Percentiles rank a stretch among this genome's conserved stretches.
Conservation (phyloP, 1,139 yeast species). For the Hansenula sp. region DNA sequence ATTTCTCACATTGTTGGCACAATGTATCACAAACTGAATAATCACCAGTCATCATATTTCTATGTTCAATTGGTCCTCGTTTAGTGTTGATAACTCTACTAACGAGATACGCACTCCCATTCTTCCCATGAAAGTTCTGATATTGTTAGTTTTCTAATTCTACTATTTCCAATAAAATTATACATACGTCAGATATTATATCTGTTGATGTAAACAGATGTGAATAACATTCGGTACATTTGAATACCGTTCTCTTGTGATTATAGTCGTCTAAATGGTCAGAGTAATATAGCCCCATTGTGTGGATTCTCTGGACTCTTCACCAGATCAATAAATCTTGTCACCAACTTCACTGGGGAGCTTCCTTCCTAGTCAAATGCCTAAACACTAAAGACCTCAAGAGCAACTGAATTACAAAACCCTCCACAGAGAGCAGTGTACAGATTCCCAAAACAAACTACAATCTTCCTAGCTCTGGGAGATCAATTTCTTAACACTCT, state of each 20-base stretch:
- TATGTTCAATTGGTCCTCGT: slow-evolving; percentile 27
- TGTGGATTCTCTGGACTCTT: too few species aligned
- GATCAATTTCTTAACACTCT: too few species aligned
- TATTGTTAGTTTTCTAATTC: too few species aligned
- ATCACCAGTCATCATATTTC: slow-evolving; percentile 65
- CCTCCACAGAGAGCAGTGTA: too few species aligned
- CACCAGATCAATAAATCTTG: too few species aligned
- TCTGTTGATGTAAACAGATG: slow-evolving; percentile 18
- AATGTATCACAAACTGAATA: slow-evolving; percentile 59
- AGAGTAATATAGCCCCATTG: slow-evolving; percentile 19
- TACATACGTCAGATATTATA: slow-evolving; percentile 14
- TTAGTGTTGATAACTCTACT: slow-evolving; percentile 32
- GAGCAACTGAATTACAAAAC: too few species aligned
- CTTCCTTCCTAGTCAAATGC: too few species aligned
- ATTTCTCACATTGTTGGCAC: slow-evolving; percentile 61
- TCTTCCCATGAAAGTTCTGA: slow-evolving; percentile 35
- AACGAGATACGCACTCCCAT: slow-evolving; percentile 36
- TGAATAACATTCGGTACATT: slow-evolving; percentile 15
- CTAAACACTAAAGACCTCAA: too few species aligned
- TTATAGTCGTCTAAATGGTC: slow-evolving; percentile 12
- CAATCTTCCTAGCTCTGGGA: too few species aligned
- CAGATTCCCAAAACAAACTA: too few species aligned
- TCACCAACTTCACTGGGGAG: too few species aligned
- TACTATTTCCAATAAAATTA: too few species aligned
- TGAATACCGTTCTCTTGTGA: slow-evolving; percentile 13